These are phyloP conservation scores for Isochrysis galbana DNA, from an alignment of 78 protist species.

Conservation along the genomic window DNA sequence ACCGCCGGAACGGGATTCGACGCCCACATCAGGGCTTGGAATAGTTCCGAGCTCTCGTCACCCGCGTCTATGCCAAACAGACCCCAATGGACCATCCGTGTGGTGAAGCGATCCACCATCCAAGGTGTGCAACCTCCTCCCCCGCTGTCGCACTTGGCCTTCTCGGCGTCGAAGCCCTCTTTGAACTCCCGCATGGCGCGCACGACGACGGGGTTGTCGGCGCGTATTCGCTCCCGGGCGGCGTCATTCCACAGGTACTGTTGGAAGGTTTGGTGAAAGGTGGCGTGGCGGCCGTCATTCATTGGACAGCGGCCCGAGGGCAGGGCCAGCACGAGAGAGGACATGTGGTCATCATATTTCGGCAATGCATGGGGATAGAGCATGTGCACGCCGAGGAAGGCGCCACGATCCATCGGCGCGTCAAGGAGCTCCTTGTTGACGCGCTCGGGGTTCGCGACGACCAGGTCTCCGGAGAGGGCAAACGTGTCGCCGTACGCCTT, in stretches of 20 bases:
- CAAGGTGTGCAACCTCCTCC: background rate
- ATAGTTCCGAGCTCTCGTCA: background rate
- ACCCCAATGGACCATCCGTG: background rate
- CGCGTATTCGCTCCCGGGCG: background rate
- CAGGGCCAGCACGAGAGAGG: background rate
- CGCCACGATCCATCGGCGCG: background rate
- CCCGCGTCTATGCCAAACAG: background rate
- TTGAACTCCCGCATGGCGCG: background rate
- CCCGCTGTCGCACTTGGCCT: background rate
- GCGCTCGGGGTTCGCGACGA: background rate
- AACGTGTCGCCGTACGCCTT: background rate
- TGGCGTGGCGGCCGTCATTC: background rate
- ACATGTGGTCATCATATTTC: background rate
- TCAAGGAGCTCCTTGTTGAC: background rate
- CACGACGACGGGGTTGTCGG: background rate
- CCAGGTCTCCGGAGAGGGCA: background rate
- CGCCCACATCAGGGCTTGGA: background rate
- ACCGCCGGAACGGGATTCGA: too few relatives aligned
- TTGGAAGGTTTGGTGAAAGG: background rate
- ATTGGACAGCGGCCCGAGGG: background rate
- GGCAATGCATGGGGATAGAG: too few relatives aligned
- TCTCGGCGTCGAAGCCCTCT: background rate
- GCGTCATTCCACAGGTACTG: background rate
- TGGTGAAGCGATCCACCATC: background rate
- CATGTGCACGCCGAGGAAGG: background rate